Evolutionary conservation across 352 stramenopile genomes (phyloP).

Genomic region (Globisporangium nagaii): DNA sequence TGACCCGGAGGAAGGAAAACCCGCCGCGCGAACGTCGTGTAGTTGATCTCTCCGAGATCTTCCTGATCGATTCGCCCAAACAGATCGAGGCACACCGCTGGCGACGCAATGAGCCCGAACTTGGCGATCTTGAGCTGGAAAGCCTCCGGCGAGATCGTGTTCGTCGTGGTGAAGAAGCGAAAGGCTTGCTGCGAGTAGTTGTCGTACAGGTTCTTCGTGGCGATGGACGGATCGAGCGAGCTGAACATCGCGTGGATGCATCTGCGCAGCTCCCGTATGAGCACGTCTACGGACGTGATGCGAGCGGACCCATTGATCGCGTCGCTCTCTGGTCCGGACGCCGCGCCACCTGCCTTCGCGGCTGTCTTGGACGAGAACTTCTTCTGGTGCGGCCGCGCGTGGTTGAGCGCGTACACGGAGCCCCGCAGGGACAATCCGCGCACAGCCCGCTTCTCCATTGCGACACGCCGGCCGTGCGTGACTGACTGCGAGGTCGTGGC

Average conservation of each 20-base stretch:
- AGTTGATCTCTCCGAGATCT: conserved; percentile 60
- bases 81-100: conserved; percentile 39
- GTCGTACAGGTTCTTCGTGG: conserved; percentile 37
- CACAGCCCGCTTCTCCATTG: conserved; percentile 14
- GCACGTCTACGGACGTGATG: conserved; percentile 31
- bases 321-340: not conserved
- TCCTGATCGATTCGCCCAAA: conserved; percentile 62
- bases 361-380: conserved; percentile 7
- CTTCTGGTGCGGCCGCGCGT: conserved; percentile 7
- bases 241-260: conserved; percentile 41
- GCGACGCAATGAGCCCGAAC: conserved; percentile 42
- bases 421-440: conserved; percentile 29
- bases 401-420: conserved; percentile 26
- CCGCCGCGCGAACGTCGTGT: conserved; percentile 50
- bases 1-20: conserved; percentile 44
- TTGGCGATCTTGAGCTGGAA: conserved; percentile 65
- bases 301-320: conserved; percentile 2
- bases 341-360: conserved; percentile 1
- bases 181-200: conserved; percentile 68
- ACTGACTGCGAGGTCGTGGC: not conserved
- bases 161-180: conserved; percentile 71
- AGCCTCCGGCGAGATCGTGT: conserved; percentile 57
- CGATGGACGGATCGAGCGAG: conserved; percentile 27
- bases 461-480: not conserved
- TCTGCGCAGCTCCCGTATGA: conserved; percentile 52